Base-by-base conservation (phyloP, 495 filamentous ascomycete species). In the Tetracladium marchalianum region DNA sequence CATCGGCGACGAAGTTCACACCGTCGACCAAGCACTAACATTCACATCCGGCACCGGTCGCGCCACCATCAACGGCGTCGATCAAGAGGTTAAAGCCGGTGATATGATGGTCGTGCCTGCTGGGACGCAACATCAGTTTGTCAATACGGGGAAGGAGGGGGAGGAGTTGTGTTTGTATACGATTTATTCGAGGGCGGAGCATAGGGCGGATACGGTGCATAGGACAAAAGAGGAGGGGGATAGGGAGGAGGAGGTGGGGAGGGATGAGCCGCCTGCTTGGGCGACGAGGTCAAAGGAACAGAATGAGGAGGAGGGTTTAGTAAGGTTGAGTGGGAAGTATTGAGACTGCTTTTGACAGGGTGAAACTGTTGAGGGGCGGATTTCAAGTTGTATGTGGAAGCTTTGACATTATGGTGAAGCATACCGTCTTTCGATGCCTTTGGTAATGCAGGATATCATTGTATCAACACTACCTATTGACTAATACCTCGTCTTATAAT, bases 101-200 rank as follows among this genome's bases (percentile, higher is more conserved):
- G 78, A 81, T 50, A 67, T 81, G 45, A 73, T 82, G 45, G 69
- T 81, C 36, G 78, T 83, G 5, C 78, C 79, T 0, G 78, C 78
- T 0, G 77, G 78, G 0, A 81, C 78, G 10, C 73, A 80, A 60
- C 79, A 83, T 54, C 77, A 82, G 53, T 82, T 83, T 52, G 59
- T 81, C n/a, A 82, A 80, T 50, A 75, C 64, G 15, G 76, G 73
- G 1, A 18, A 31, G 39, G 17, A 6, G 17, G 31, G 19, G 1
- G 13, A 32, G 12, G 11, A 32, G 11, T 39, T 39, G 22, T 19
- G 78, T 44, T 59, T 81, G 16, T 71, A 80, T 13, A 81, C 76
- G 0, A 68, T 81, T n/a, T 83, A 82, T 53, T 71, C 70, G 1
- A 75, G 77, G 0, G 77, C 78, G 0, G 76, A 82, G 56, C 78